phyloP scores from a whole-genome alignment of 2,329 filamentous ascomycete genomes.

The Aspergillus candidus region DNA sequence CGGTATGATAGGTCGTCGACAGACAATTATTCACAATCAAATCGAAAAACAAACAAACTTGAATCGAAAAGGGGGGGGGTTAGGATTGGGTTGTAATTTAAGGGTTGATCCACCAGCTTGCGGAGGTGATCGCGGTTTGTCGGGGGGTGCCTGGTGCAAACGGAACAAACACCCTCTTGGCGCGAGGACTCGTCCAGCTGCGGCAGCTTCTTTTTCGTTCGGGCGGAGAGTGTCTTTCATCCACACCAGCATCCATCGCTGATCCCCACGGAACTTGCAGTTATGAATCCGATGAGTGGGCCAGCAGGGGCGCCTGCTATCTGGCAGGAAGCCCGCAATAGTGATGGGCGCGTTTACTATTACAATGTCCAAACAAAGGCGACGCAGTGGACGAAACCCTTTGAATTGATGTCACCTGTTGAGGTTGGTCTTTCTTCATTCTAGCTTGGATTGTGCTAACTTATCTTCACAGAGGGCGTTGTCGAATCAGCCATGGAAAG shows the following conservation, averaged over 20 bases:
- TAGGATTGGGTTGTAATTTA: too few relatives aligned
- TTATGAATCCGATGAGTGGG: slow-evolving; percentile 53
- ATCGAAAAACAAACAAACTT: neutral
- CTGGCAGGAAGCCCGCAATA: slow-evolving; percentile 77
- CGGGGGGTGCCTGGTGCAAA: slow-evolving; percentile 19
- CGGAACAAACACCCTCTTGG: slow-evolving; percentile 21
- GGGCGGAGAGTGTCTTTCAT: slow-evolving; percentile 3
- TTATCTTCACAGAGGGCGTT: slow-evolving; percentile 60
- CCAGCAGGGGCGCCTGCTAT: slow-evolving; percentile 46
- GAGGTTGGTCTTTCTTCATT: slow-evolving; percentile 54
- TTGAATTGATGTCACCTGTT: slow-evolving; percentile 74
- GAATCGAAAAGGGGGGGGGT: too few relatives aligned
- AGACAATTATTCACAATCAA: neutral
- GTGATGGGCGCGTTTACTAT: slow-evolving; percentile 83
- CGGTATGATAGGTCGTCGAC: neutral
- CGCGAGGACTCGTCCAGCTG: slow-evolving; percentile 15
- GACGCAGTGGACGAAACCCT: slow-evolving; percentile 92
- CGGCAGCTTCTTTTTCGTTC: slow-evolving; percentile 21
- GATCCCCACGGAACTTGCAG: slow-evolving; percentile 2
- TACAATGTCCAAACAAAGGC: slow-evolving; percentile 80
- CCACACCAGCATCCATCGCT: slow-evolving; percentile 2
- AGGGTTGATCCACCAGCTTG: neutral
- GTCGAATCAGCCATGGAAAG: slow-evolving; percentile 81
- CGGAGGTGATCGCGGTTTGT: slow-evolving; percentile 11
- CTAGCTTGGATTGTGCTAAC: slow-evolving; percentile 12